phyloP scores from a whole-genome alignment of 306 rosid genomes.

The Gillenia trifoliata region DNA sequence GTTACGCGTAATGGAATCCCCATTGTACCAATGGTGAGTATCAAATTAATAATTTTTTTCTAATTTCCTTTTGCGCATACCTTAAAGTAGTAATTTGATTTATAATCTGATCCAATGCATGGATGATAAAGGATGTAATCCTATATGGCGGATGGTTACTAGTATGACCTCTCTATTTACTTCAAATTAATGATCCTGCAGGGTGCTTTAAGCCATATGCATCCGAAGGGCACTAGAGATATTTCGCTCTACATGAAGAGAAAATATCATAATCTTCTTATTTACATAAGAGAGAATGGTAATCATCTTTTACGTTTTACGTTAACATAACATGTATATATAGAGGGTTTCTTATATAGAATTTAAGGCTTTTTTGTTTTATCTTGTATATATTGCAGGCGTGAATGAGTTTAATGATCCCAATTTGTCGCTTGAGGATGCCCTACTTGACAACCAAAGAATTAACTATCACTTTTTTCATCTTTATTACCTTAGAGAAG shows the following conservation, averaged over 20 bases:
- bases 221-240: constrained; percentile 26
- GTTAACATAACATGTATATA: no score
- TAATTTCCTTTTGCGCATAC: neutral
- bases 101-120: no score
- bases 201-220: constrained; percentile 18
- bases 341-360: neutral
- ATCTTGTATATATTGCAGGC: constrained; percentile 26
- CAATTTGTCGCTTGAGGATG: no score
- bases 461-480: constrained; percentile 34
- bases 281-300: constrained; percentile 44
- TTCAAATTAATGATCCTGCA: neutral
- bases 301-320: neutral
- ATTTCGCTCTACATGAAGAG: constrained; percentile 16
- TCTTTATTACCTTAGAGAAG: constrained; percentile 32
- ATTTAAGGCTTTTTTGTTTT: neutral
- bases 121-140: no score
- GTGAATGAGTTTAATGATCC: constrained; percentile 33
- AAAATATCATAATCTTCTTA: constrained; percentile 16
- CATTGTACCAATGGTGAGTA: constrained; percentile 25
- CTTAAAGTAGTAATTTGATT: no score
- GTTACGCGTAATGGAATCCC: constrained; percentile 32
- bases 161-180: neutral
- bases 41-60: neutral
- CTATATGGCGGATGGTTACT: no score
- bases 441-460: constrained; percentile 33